These are phyloP conservation scores for Candida ovalis DNA, from an alignment of 805 yeast genomes.

Conservation along the genomic window DNA sequence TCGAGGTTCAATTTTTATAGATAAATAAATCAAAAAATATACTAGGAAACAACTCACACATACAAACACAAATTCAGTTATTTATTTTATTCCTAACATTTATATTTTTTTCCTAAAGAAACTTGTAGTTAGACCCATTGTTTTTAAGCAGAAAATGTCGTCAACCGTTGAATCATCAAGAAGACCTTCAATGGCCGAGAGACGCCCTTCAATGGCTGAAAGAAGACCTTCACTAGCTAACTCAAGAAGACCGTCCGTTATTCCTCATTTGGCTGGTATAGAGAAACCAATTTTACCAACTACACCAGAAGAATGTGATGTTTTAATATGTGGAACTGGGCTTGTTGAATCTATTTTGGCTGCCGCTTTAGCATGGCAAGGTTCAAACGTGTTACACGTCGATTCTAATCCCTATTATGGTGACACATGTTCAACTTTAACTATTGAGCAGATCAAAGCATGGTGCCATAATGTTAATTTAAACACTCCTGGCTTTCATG, in stretches of 20 bases:
- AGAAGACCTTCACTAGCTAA: conserved; percentile 30
- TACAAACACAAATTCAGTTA: too few species aligned
- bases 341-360: conserved; percentile 83
- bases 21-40: too few species aligned
- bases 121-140: too few species aligned
- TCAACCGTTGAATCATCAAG: conserved; percentile 30
- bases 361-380: conserved; percentile 96
- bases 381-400: conserved; percentile 89
- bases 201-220: conserved; percentile 52
- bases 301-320: conserved; percentile 76
- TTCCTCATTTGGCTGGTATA: conserved; percentile 73
- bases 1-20: not conserved
- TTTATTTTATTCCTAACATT: not conserved
- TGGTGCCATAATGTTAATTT: conserved; percentile 77
- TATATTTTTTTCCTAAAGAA: not conserved
- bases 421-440: conserved; percentile 79
- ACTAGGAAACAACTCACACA: too few species aligned
- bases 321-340: conserved; percentile 90
- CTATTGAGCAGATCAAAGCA: conserved; percentile 76
- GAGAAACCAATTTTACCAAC: conserved; percentile 65
- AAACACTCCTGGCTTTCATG: conserved; percentile 31
- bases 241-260: conserved; percentile 36
- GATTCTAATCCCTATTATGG: conserved; percentile 87
- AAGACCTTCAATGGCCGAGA: conserved; percentile 64
- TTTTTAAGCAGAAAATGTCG: too few species aligned